Conservation (phyloP, 106 monocot species). For the Dendrobium officinale region DNA sequence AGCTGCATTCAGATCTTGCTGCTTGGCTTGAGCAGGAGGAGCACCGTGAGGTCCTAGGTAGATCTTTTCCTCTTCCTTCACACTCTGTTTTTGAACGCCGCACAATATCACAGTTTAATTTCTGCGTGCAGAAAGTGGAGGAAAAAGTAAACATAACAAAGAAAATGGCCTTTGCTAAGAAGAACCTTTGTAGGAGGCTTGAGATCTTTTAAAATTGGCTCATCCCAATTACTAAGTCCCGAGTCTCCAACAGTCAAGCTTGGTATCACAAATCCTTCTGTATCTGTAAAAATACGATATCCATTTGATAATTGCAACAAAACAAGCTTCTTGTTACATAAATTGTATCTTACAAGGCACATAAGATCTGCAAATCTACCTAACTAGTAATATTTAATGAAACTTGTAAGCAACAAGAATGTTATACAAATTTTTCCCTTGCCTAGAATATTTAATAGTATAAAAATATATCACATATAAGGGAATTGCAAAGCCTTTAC, state of each 20-base stretch:
- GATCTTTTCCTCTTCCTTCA: constrained; percentile 58
- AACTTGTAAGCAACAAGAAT: too few species aligned
- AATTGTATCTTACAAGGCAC: too few species aligned
- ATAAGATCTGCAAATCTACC: too few species aligned
- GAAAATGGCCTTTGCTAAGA: background rate
- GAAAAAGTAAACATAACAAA: background rate
- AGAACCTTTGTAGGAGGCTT: constrained; percentile 45
- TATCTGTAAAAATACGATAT: constrained; percentile 32
- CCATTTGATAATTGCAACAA: too few species aligned
- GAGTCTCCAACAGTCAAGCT: constrained; percentile 47
- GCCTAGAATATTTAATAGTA: too few species aligned
- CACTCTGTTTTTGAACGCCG: constrained; percentile 9
- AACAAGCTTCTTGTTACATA: too few species aligned
- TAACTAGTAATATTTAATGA: too few species aligned
- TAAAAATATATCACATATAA: too few species aligned
- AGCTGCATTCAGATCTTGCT: constrained; percentile 25
- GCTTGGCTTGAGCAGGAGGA: constrained; percentile 51
- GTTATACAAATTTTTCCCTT: too few species aligned
- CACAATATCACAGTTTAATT: background rate
- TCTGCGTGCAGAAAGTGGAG: background rate
- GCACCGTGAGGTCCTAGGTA: constrained; percentile 91
- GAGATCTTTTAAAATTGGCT: constrained; percentile 21
- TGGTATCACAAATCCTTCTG: constrained; percentile 79
- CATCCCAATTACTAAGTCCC: constrained; percentile 29
- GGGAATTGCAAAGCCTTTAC: too few species aligned